Base-by-base conservation (phyloP, 2,329 filamentous ascomycete genomes). In the Aspergillus flavus region DNA sequence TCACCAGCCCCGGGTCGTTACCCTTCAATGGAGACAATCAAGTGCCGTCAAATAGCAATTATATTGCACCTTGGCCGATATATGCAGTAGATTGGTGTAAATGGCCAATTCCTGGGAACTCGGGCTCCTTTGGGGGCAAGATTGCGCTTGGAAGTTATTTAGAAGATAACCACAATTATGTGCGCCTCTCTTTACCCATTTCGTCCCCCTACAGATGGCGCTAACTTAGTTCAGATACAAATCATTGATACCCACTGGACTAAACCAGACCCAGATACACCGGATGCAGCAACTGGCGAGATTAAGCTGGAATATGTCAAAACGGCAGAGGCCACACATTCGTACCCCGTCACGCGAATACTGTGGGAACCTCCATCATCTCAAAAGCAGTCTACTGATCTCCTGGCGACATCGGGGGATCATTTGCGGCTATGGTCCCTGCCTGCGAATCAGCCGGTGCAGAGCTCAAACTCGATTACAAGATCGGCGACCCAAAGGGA, bases 21-120 rank as follows among this genome's bases (percentile, higher is more conserved):
- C 84, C 86, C 58, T 90, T 90, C 74, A 91, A 93, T 72, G 83
- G 88, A 58, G 86, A 87, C 86, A 87, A 74, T 76, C 87, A 66
- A 82, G 87, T 78, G 77, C 90, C 75, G 78, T 91, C 75, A 6
- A 96, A 94, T 67, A 96, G 93, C 83, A 97, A 94, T 76, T 97
- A 97, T 75, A 81, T 96, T 66, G 93, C 94, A 5, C 94, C 94
- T 0, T 99, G 95, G 93, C 91, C 93, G 16, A 89, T 96, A 61
- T 99, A 98, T 77, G 94, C 95, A 14, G 94, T 96, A 72, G 95
- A 99, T 81, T 99, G 95, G 95, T 99, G 95, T 83, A 99, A 99
- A 80, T 99, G 95, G 94, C 88, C 91, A 19, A 89, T 94, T 2
- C 88, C 93, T 46, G 72, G 89, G 80, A 72, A 63, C 53, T 70